Conservation (phyloP, 148 eudicot species). For the Rhododendron mucronatum region DNA sequence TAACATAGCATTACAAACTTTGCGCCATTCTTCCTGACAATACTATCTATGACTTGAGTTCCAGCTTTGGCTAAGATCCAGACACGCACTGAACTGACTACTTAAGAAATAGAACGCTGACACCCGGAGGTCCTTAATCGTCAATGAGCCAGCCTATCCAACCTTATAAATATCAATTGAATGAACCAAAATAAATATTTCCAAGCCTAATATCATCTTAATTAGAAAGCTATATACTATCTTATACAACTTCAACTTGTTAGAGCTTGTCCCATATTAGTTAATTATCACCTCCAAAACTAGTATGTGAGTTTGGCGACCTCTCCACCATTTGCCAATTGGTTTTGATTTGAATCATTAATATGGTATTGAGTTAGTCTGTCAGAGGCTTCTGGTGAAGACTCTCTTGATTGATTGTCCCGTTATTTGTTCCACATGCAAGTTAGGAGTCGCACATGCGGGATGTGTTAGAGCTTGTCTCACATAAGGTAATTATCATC, state of each 20-base stretch:
- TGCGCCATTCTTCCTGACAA: not conserved
- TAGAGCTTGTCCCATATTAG: not conserved
- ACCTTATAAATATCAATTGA: not conserved
- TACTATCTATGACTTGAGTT: not conserved
- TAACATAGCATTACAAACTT: not conserved
- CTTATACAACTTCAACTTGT: not conserved
- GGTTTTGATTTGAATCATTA: not conserved
- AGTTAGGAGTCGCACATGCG: not conserved
- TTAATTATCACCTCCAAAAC: no score
- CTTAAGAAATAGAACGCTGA: not conserved
- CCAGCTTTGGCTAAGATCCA: not conserved
- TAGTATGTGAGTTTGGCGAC: not conserved
- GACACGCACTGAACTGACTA: not conserved
- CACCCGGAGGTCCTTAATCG: not conserved
- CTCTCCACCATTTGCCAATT: not conserved
- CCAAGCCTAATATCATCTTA: not conserved
- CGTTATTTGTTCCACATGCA: not conserved
- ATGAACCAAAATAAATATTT: not conserved
- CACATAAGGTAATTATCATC: not conserved
- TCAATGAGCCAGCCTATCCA: not conserved
- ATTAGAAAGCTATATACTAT: not conserved
- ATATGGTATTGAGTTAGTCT: not conserved
- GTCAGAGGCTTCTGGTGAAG: not conserved
- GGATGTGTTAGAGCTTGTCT: not conserved
- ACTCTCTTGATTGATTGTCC: not conserved